These are phyloP conservation scores for Baorangia bicolor DNA, from an alignment of 768 basidiomycete genomes.

Conservation along the genomic window DNA sequence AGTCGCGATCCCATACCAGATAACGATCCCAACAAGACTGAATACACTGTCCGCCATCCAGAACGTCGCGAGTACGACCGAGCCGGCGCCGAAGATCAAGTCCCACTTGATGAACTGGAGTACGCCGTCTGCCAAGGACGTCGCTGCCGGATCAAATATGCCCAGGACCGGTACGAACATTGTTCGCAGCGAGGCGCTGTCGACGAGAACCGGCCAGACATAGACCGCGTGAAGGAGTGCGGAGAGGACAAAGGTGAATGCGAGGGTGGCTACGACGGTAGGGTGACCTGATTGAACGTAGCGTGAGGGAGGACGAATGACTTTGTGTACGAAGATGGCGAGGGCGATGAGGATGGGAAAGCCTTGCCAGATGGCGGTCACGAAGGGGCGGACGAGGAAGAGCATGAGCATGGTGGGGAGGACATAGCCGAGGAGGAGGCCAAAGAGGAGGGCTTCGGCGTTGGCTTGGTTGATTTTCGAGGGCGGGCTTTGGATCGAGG, in stretches of 20 bases:
- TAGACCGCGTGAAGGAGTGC: conserved; percentile 29
- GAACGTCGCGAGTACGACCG: conserved; percentile 44
- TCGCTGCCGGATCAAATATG: not conserved
- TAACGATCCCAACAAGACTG: conserved; percentile 35
- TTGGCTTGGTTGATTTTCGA: conserved; percentile 42
- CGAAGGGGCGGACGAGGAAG: conserved; percentile 37
- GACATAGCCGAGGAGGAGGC: conserved; percentile 41
- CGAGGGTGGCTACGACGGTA: conserved; percentile 20
- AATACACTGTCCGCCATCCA: conserved; percentile 44
- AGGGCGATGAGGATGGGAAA: conserved; percentile 49
- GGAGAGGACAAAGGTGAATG: conserved; percentile 17
- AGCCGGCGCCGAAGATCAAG: conserved; percentile 36
- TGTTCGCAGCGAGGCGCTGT: conserved; percentile 1
- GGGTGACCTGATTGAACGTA: conserved; percentile 17
- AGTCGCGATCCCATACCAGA: conserved; percentile 45
- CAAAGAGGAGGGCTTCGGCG: conserved; percentile 54
- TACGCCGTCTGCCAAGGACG: conserved; percentile 10
- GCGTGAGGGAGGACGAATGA: conserved; percentile 33
- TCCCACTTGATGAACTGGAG: conserved; percentile 55
- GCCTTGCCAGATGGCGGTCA: conserved; percentile 55
- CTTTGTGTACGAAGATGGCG: conserved; percentile 39
- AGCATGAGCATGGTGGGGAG: conserved; percentile 51
- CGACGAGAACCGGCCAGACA: conserved; percentile 11
- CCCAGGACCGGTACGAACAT: conserved; percentile 17
- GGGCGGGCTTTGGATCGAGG: not conserved